Percentiles rank a stretch among this genome's conserved stretches.
phyloP scores from a whole-genome alignment of 805 yeast species.

The Myxozyma monticola region DNA sequence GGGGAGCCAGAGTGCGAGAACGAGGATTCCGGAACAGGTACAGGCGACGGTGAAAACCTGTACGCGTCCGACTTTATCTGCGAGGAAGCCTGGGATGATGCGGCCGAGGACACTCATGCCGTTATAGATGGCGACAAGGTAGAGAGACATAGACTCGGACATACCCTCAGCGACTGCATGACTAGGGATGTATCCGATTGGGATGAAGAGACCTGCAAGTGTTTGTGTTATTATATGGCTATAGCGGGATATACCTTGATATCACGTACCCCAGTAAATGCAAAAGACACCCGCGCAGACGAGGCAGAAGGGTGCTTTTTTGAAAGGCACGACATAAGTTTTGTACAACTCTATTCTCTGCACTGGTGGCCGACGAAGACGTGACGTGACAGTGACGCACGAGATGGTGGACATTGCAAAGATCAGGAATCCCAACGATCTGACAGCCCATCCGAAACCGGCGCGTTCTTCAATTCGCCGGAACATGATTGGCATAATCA shows the following conservation, averaged over 20 bases:
- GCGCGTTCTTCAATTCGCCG: slow-evolving; percentile 43
- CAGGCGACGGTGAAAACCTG: slow-evolving; percentile 49
- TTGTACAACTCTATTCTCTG: neutral
- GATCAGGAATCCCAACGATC: slow-evolving; percentile 51
- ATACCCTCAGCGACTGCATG: slow-evolving; percentile 34
- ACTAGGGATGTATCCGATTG: slow-evolving; percentile 38
- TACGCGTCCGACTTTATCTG: slow-evolving; percentile 53
- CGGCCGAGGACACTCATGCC: slow-evolving; percentile 43
- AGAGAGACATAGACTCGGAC: slow-evolving; percentile 26
- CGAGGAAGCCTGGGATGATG: slow-evolving; percentile 46
- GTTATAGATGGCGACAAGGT: slow-evolving; percentile 33
- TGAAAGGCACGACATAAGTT: slow-evolving; percentile 32
- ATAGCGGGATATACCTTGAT: no score
- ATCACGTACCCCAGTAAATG: slow-evolving; percentile 35
- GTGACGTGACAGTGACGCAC: slow-evolving; percentile 31
- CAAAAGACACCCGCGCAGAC: slow-evolving; percentile 32
- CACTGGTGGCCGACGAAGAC: slow-evolving; percentile 31
- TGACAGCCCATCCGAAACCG: slow-evolving; percentile 56
- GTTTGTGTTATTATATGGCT: no score
- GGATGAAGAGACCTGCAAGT: slow-evolving; percentile 39
- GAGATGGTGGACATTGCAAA: slow-evolving; percentile 34
- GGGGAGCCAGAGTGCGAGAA: slow-evolving; percentile 65
- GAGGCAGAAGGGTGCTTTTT: slow-evolving; percentile 31
- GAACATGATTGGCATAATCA: slow-evolving; percentile 50
- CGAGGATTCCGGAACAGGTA: slow-evolving; percentile 44